A percentile compares a stretch with the other conserved stretches of the same genome.
phyloP scores from a whole-genome alignment of 1,284 basidiomycete genomes.

The Prillingera fragicola region DNA sequence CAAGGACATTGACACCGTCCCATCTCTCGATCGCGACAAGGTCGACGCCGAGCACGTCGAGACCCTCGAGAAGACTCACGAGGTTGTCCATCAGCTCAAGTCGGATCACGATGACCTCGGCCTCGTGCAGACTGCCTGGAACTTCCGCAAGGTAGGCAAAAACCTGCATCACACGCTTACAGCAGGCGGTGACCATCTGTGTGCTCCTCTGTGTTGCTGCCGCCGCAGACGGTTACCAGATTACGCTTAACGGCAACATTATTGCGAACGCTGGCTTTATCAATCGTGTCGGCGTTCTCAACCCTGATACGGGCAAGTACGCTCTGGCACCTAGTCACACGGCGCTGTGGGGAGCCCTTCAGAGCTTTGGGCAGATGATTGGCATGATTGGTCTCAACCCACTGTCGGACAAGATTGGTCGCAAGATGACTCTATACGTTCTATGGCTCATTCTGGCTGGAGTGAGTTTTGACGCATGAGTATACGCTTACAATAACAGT shows the following conservation, averaged over 20 bases:
- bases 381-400: constrained; percentile 16
- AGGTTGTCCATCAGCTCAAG: constrained; percentile 5
- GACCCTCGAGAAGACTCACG: not conserved
- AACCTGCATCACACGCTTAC: not conserved
- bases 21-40: no score
- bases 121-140: not conserved
- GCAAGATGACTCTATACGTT: constrained; percentile 14
- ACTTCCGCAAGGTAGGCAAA: constrained; percentile 8
- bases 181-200: not conserved
- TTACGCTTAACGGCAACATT: constrained; percentile 8
- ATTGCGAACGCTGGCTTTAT: constrained; percentile 22
- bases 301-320: constrained; percentile 4
- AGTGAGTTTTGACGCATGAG: no score
- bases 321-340: not conserved
- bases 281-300: not conserved
- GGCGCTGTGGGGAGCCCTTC: constrained; percentile 17
- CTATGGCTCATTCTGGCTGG: constrained; percentile 16
- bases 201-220: constrained; percentile 14
- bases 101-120: constrained; percentile 7
- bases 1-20: no score
- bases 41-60: not conserved
- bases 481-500: no score
- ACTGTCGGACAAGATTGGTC: constrained; percentile 14
- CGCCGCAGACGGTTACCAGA: constrained; percentile 20
- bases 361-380: constrained; percentile 18